A percentile compares a stretch with the other conserved stretches of the same genome.
phyloP scores from a whole-genome alignment of 176 grass and related monocot species.

The Triticum dicoccoides region DNA sequence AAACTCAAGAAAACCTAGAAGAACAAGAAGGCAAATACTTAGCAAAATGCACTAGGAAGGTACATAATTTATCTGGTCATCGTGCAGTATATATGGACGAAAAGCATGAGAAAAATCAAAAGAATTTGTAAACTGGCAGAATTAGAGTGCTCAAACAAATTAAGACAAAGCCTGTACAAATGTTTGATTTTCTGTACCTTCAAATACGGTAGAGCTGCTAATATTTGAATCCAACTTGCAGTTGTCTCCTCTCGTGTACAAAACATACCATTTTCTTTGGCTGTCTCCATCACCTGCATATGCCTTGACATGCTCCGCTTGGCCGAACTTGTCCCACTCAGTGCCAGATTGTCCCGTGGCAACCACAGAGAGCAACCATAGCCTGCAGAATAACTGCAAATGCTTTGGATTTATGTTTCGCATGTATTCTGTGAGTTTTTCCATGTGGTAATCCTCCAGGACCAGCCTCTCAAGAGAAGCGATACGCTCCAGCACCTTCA shows the following conservation, averaged over 20 bases:
- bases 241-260: too few species aligned
- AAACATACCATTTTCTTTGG: too few species aligned
- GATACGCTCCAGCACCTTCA: background rate
- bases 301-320: too few species aligned
- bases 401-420: background rate
- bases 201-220: too few species aligned
- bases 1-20: background rate
- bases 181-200: too few species aligned
- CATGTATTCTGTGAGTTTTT: background rate
- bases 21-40: background rate
- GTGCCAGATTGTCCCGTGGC: background rate
- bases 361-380: background rate
- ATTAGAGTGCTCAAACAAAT: too few species aligned
- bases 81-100: background rate
- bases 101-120: too few species aligned
- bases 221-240: too few species aligned
- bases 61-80: too few species aligned
- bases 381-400: background rate
- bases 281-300: too few species aligned
- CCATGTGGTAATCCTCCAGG: background rate
- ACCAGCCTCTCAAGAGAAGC: background rate
- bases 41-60: background rate
- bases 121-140: too few species aligned
- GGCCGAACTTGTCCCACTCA: background rate
- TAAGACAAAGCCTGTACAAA: too few species aligned